A percentile compares a stretch with the other conserved stretches of the same genome.
These are phyloP conservation scores for Scutellaria minor DNA, from an alignment of 257 asterid genomes.

Conservation along the genomic window DNA sequence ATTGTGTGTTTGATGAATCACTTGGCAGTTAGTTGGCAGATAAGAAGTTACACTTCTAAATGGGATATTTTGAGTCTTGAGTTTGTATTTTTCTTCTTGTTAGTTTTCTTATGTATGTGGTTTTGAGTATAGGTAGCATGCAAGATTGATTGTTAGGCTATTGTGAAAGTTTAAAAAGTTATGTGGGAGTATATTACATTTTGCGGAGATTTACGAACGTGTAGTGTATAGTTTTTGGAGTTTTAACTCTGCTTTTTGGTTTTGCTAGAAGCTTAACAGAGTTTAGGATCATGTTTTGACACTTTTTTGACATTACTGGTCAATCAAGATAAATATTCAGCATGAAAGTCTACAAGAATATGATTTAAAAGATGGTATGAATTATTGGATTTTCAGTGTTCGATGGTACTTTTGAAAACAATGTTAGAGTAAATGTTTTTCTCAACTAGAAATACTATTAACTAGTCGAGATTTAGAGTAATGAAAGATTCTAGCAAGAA, in stretches of 20 bases:
- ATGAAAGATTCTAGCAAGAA: too few relatives aligned
- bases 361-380: neutral
- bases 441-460: too few relatives aligned
- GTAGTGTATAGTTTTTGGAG: neutral
- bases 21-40: neutral
- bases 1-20: neutral
- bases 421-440: too few relatives aligned
- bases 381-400: neutral
- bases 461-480: too few relatives aligned
- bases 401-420: neutral
- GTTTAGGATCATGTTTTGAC: neutral
- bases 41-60: neutral
- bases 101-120: neutral
- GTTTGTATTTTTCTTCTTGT: neutral
- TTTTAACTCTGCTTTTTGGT: neutral
- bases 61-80: neutral
- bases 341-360: neutral
- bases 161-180: neutral
- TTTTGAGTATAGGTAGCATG: neutral
- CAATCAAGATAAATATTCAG: neutral
- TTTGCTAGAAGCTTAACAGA: conserved; percentile 2
- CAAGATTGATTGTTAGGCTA: neutral
- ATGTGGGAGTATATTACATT: neutral
- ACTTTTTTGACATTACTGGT: neutral
- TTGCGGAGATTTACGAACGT: neutral